Evolutionary conservation across 2,329 filamentous ascomycete genomes (phyloP).

Genomic region (Penicillium sp.): DNA sequence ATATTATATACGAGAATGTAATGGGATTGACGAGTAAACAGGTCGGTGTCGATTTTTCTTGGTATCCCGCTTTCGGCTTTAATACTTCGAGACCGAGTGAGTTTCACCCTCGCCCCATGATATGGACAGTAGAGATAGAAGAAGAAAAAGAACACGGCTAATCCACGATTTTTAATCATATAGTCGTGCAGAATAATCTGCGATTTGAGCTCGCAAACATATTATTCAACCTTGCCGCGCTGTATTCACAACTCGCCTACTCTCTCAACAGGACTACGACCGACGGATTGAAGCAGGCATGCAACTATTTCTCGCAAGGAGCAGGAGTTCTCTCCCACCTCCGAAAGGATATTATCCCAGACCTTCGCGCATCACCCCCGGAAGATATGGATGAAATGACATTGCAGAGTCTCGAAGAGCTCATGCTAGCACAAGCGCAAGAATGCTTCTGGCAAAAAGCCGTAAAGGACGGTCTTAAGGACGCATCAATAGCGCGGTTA

Average conservation of each 20-base stretch:
- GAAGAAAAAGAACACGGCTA: neutral
- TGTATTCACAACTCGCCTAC: slow-evolving; percentile 89
- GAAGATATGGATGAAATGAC: slow-evolving; percentile 95
- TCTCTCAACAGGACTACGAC: slow-evolving; percentile 71
- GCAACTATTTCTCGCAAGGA: slow-evolving; percentile 82
- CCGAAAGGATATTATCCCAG: slow-evolving; percentile 70
- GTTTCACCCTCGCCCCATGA: slow-evolving; percentile 15
- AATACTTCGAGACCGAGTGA: slow-evolving; percentile 67
- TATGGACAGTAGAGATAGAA: neutral
- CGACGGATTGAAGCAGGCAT: slow-evolving; percentile 81
- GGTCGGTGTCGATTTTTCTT: slow-evolving; percentile 93
- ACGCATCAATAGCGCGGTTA: slow-evolving; percentile 84
- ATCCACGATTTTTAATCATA: neutral
- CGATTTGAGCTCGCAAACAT: slow-evolving; percentile 86
- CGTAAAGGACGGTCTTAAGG: slow-evolving; percentile 88
- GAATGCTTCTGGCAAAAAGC: slow-evolving; percentile 99
- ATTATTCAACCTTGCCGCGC: slow-evolving; percentile 85
- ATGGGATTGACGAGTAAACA: slow-evolving; percentile 31
- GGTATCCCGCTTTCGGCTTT: slow-evolving; percentile 92
- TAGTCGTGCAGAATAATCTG: slow-evolving; percentile 61
- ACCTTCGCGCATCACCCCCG: slow-evolving; percentile 76
- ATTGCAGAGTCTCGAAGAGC: slow-evolving; percentile 73
- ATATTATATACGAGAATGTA: neutral
- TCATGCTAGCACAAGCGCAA: slow-evolving; percentile 88
- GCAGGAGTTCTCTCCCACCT: slow-evolving; percentile 81